A percentile compares a stretch with the other conserved stretches of the same genome.
phyloP scores from a whole-genome alignment of 331 rosid species.

The Acacia concinna region DNA sequence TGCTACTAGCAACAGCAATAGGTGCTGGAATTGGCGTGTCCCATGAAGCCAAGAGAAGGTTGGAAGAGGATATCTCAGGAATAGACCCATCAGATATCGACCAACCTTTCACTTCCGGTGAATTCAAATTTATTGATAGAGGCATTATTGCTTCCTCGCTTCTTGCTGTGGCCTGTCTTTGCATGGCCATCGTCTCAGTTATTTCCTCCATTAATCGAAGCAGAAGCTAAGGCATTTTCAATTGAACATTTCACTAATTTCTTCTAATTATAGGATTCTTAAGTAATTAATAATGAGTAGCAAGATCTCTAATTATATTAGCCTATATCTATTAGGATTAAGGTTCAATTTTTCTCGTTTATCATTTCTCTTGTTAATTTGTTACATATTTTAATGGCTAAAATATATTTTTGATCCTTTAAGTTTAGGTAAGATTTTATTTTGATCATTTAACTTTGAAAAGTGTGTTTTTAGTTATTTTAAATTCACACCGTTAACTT shows the following conservation, averaged over 20 bases:
- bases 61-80: neutral
- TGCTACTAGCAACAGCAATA: conserved; percentile 34
- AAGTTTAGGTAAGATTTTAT: too few relatives aligned
- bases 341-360: too few relatives aligned
- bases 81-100: too few relatives aligned
- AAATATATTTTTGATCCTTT: too few relatives aligned
- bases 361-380: too few relatives aligned
- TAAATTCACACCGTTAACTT: too few relatives aligned
- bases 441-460: too few relatives aligned
- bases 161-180: conserved; percentile 26
- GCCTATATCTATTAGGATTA: too few relatives aligned
- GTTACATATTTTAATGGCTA: too few relatives aligned
- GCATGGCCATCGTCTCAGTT: conserved; percentile 33
- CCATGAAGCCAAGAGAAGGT: conserved; percentile 6
- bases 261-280: neutral
- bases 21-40: conserved; percentile 11
- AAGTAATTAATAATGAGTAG: too few relatives aligned
- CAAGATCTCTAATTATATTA: neutral
- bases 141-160: conserved; percentile 36
- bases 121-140: conserved; percentile 10
- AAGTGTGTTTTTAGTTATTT: too few relatives aligned
- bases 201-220: neutral
- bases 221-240: conserved; percentile 14
- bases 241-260: neutral
- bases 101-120: neutral